These are phyloP conservation scores for Astragalus glycyphyllos DNA, from an alignment of 306 rosid species.

Conservation along the genomic window DNA sequence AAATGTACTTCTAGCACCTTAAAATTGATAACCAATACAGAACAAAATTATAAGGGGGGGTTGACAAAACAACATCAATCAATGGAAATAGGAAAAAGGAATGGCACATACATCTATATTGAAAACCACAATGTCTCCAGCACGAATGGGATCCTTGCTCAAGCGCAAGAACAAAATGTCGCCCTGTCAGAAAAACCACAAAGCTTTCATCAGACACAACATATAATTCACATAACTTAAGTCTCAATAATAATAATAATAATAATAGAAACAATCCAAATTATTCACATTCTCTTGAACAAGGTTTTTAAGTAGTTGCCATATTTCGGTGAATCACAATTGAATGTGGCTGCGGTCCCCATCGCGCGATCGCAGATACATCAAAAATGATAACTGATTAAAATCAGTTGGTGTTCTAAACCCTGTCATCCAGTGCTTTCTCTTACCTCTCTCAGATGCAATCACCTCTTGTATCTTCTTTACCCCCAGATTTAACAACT, in stretches of 20 bases:
- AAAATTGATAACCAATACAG: neutral
- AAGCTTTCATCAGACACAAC: constrained; percentile 13
- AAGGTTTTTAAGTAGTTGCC: too few species aligned
- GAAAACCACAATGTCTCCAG: constrained; percentile 82
- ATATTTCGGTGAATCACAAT: too few species aligned
- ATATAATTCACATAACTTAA: neutral
- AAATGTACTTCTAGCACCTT: constrained; percentile 11
- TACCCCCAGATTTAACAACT: constrained; percentile 52
- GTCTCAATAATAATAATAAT: neutral
- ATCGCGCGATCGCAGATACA: too few species aligned
- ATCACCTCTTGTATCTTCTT: constrained; percentile 71
- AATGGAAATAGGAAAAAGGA: constrained; percentile 2
- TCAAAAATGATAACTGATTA: too few species aligned
- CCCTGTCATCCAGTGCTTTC: constrained; percentile 64
- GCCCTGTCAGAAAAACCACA: constrained; percentile 53
- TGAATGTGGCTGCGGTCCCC: too few species aligned
- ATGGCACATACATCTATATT: constrained; percentile 64
- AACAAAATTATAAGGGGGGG: neutral
- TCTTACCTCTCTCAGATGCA: constrained; percentile 63
- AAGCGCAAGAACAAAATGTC: constrained; percentile 72
- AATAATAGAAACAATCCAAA: neutral
- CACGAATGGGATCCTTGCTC: constrained; percentile 69
- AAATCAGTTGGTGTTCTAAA: constrained; percentile 46
- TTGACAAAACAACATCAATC: neutral
- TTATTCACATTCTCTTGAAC: neutral